phyloP scores from a whole-genome alignment of 2,329 filamentous ascomycete genomes.

The Ceratocystis eucalypticola region DNA sequence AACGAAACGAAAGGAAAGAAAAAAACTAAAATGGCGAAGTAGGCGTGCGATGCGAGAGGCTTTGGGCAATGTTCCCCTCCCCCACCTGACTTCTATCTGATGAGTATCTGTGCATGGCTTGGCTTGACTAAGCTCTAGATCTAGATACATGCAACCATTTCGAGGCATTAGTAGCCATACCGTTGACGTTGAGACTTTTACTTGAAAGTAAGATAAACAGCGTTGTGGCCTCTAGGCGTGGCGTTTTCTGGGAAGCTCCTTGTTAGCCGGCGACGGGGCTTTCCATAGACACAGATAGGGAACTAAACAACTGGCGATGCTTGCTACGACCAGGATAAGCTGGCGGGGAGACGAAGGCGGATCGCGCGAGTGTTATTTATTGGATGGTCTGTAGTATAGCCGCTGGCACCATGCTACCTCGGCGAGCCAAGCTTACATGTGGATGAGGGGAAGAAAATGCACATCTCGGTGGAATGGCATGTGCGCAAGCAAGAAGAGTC shows the following conservation, averaged over 20 bases:
- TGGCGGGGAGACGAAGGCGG: neutral
- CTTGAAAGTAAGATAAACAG: too few relatives aligned
- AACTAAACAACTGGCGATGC: neutral
- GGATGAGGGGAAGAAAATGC: neutral
- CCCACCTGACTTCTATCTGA: too few relatives aligned
- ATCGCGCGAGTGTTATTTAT: neutral
- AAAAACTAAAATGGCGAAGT: neutral
- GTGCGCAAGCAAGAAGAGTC: neutral
- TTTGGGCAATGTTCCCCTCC: too few relatives aligned
- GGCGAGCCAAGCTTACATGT: neutral
- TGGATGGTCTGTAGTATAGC: neutral
- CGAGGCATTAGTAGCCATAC: too few relatives aligned
- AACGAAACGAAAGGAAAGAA: neutral
- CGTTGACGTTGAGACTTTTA: too few relatives aligned
- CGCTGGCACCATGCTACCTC: neutral
- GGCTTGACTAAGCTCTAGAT: too few relatives aligned
- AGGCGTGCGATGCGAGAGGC: too few relatives aligned
- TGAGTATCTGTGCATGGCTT: too few relatives aligned
- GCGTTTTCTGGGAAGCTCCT: neutral
- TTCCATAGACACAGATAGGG: neutral
- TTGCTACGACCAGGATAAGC: neutral
- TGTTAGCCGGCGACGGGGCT: neutral
- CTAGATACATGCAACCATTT: too few relatives aligned
- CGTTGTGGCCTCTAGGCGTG: neutral
- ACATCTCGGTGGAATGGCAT: conserved; percentile 6